phyloP scores from a whole-genome alignment of 257 asterid genomes.

The Solanum ahanhuiri region DNA sequence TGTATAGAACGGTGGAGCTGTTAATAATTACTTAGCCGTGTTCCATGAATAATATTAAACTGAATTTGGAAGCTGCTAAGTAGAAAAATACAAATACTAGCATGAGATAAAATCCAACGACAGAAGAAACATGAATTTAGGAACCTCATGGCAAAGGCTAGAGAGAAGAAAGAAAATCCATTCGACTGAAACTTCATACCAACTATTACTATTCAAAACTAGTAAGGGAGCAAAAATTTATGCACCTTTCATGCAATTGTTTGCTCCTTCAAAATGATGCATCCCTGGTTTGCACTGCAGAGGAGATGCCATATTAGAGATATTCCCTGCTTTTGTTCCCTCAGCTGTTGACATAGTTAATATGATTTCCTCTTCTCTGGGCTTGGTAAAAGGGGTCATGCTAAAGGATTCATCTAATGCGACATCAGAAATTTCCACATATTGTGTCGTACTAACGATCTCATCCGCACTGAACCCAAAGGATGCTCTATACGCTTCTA shows the following conservation, averaged over 20 bases:
- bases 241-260: constrained; percentile 2
- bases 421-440: constrained; percentile 82
- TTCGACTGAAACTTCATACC: neutral
- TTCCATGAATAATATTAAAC: neutral
- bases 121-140: neutral
- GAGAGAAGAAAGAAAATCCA: neutral
- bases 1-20: too few species aligned
- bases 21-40: neutral
- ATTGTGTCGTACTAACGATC: constrained; percentile 62
- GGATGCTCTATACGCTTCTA: constrained; percentile 95
- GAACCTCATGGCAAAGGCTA: neutral
- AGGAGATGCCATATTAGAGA: constrained; percentile 20
- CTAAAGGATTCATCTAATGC: constrained; percentile 57
- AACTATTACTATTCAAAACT: neutral
- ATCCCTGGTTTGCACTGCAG: constrained; percentile 31
- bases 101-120: neutral
- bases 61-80: neutral
- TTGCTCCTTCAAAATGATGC: constrained; percentile 19
- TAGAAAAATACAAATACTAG: neutral
- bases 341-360: constrained; percentile 20
- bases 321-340: constrained; percentile 17
- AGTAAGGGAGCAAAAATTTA: neutral
- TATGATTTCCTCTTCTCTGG: constrained; percentile 26
- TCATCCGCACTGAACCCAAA: constrained; percentile 99
- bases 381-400: constrained; percentile 48